Evolutionary conservation across 305 asterid genomes (phyloP), one percentile per base, ranked within the genome.

Genomic region (Fraxinus velutina): DNA sequence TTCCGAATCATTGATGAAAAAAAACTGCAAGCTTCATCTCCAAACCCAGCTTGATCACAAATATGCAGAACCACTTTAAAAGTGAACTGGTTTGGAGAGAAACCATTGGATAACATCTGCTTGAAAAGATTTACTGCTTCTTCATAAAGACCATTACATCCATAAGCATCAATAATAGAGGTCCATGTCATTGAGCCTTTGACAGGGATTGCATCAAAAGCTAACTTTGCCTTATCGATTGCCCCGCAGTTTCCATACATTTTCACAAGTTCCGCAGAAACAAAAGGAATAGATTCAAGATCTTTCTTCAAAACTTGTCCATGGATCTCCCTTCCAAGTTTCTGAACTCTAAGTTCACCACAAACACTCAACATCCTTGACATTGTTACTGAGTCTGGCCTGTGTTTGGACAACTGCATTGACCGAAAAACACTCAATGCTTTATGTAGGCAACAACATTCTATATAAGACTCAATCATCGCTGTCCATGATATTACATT

Each of bases 131-230:
- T 62, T 36, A 92, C 81, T 57, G 97, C 97, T 86, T 89, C 97
- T 77, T 84, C 64, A 42, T 86, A 80, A 77, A 21, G 86, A 44
- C 88, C 87, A 75, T 47, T 89, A 80, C 83, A 80, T 77, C 91
- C 92, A 72, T 87, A 88, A 36, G 98, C 96, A 82, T 92, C 95
- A 71, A 95, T 90, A 33, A 93, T 83, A 71, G 98, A 93, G 64
- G 99, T 95, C 98, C 98, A 92, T 2, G 93, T 89, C 86, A 90
- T 82, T 15, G 98, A 83, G 27, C 98, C 97, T 82, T 95, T 95
- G 15, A 81, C 91, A 39, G 90, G 89, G 78, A 90, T 74, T 4
- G 79, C 83, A 57, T 89, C 90, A 83, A 93, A 93, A 76, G 83
- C 88, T 85, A 77, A 62, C 84, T 85, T 91, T 19, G 97, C 97